Conservation (phyloP, 768 basidiomycete species). For the Lyophyllum atratum region DNA sequence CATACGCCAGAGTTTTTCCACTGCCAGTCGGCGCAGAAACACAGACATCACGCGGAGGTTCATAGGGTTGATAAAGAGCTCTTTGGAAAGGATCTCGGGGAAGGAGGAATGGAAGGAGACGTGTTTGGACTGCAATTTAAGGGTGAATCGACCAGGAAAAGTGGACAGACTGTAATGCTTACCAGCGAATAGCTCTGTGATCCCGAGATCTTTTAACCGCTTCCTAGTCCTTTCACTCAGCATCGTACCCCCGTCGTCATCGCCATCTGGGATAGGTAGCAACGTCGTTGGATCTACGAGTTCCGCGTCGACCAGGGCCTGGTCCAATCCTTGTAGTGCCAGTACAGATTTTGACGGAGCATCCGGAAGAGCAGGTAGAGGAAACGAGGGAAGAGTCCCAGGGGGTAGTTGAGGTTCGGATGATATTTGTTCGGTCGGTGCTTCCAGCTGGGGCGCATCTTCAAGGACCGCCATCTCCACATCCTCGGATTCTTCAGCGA, state of each 20-base stretch:
- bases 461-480: slow-evolving; percentile 23
- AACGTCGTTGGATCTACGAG: slow-evolving; percentile 58
- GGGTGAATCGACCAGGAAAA: neutral
- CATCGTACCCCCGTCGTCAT: slow-evolving; percentile 44
- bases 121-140: slow-evolving; percentile 74
- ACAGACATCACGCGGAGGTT: slow-evolving; percentile 78
- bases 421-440: slow-evolving; percentile 10
- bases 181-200: slow-evolving; percentile 91
- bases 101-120: slow-evolving; percentile 81
- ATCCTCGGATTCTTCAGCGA: slow-evolving; percentile 22
- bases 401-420: slow-evolving; percentile 23
- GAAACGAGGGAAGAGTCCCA: slow-evolving; percentile 64
- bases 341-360: slow-evolving; percentile 73
- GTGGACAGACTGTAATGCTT: slow-evolving; percentile 18
- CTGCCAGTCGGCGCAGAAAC: slow-evolving; percentile 98
- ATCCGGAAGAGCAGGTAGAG: slow-evolving; percentile 63
- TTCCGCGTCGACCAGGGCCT: slow-evolving; percentile 69
- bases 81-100: slow-evolving; percentile 38
- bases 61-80: slow-evolving; percentile 64
- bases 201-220: slow-evolving; percentile 73
- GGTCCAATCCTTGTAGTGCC: slow-evolving; percentile 77
- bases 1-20: slow-evolving; percentile 97
- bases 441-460: slow-evolving; percentile 8
- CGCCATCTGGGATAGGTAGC: slow-evolving; percentile 44
- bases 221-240: slow-evolving; percentile 61